Base-by-base conservation (phyloP, 768 basidiomycete genomes). In the Hygrophorus russula region DNA sequence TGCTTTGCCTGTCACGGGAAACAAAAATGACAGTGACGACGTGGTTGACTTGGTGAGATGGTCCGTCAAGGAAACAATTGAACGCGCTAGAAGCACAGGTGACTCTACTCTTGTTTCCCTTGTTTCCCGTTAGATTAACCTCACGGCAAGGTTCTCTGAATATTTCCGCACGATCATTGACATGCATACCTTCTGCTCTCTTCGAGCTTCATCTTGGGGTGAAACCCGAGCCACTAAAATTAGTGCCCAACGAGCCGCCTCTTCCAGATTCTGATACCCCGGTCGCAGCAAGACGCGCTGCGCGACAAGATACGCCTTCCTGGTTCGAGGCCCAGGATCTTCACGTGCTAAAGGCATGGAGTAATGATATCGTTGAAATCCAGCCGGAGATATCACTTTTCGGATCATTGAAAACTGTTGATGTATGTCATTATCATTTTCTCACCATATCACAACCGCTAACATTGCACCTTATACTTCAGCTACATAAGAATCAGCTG, bases 271-370 rank as follows among this genome's bases (percentile, higher is more conserved):
- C 42, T 15, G 63, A 66, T 33, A 49, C 56, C 24, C 55, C 57
- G 35, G 49, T 56, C 7, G 49, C 59, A 11, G 58, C 56, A n/a
- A 66, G 63, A 44, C 65, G 66, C 34, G 59, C 65, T 7, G 66
- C 63, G 27, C 66, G 69, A 41, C 64, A 61, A 27, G 63, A 68
- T 38, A 64, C 62, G 15, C 76, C 82, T 10, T 68, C 82, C 1
- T 87, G 87, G 84, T 91, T 78, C 51, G 86, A 89, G 55, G 81
- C 81, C 1, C 80, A 83, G 55, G 87, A 91, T 59, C 61, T 91
- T 15, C 72, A 74, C 30, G 64, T 82, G 4, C 62, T 91, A 34
- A 89, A 87, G 55, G 78, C 78, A 12, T 82, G 81, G 74, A 82
- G 78, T 53, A 90, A 91, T 52, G 78, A 82, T 14, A 88, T 91